Conservation (phyloP, 2,329 filamentous ascomycete species). For the Diaporthe ilicicola region DNA sequence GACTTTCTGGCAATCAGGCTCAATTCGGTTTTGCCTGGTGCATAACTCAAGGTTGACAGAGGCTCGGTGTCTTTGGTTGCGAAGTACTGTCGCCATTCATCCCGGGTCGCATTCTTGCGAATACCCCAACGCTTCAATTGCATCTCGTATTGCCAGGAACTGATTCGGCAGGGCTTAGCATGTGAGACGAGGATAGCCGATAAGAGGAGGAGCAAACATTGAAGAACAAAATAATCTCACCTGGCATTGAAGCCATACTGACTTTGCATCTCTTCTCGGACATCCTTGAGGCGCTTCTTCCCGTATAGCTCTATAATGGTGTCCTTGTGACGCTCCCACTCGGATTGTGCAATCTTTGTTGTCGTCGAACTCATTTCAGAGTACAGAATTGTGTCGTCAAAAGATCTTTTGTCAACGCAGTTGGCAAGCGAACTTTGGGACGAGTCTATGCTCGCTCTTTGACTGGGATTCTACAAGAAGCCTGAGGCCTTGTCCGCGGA, state of each 20-base stretch:
- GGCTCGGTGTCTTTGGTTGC: neutral
- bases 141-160: neutral
- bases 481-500: no score
- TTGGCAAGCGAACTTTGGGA: no score
- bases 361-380: neutral
- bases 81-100: slow-evolving; percentile 7
- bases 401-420: neutral
- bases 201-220: neutral
- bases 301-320: neutral
- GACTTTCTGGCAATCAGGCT: neutral
- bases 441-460: no score
- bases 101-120: neutral
- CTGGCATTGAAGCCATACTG: neutral
- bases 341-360: neutral
- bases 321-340: neutral
- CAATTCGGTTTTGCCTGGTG: neutral
- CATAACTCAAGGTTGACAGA: neutral
- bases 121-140: neutral
- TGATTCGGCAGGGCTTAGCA: neutral
- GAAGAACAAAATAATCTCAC: neutral
- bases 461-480: no score
- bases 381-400: neutral
- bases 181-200: neutral
- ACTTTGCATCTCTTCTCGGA: neutral
- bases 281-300: neutral